Evolutionary conservation across 352 stramenopile genomes (phyloP), one percentile per base, ranked within the genome.

Genomic region (Globisporangium irregulare): DNA sequence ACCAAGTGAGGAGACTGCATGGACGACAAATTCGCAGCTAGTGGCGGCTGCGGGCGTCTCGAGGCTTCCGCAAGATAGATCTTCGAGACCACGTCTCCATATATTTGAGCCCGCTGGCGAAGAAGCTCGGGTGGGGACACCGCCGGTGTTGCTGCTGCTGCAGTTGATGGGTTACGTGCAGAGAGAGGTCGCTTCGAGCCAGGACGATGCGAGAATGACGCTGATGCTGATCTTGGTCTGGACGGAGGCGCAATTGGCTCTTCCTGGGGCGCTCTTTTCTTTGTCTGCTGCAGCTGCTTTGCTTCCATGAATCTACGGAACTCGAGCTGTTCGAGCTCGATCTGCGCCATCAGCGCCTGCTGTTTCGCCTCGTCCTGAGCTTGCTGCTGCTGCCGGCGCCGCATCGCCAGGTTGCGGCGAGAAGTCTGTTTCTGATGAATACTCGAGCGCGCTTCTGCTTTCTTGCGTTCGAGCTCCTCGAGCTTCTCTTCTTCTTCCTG

Each of bases 51-150:
- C 34, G 48, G 50, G 7, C 64, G 64, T 5, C 36, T 51, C 0
- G 62, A 57, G 1, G 73, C 53, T 32, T 78, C 74, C 0, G 73
- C 73, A 0, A 72, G 41, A 29, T 79, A 86, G n/a, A 81, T 76
- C 62, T 82, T 86, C 0, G 77, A 78, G 4, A 84, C 80, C 20
- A 86, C 77, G 36, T 82, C 76, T 1, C 82, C 82, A 27, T 91
- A 91, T 20, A 86, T 59, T 9, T 79, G 43, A 6, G 75, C 80
- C 25, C 82, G 75, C 55, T 86, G 77, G 10, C 77, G 77, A 6
- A 72, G 58, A 1, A 87, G 69, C 15, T 80, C 77, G 24, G 80
- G 79, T 2, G 64, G 41, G 3, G 61, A 41, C 8, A 25, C 57
- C 29, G 2, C 36, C 18, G 27, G 27, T 32, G 36, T 15, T 18